Conservation (phyloP, 108 stramenopile genomes). For the Cyclotella sp. region DNA sequence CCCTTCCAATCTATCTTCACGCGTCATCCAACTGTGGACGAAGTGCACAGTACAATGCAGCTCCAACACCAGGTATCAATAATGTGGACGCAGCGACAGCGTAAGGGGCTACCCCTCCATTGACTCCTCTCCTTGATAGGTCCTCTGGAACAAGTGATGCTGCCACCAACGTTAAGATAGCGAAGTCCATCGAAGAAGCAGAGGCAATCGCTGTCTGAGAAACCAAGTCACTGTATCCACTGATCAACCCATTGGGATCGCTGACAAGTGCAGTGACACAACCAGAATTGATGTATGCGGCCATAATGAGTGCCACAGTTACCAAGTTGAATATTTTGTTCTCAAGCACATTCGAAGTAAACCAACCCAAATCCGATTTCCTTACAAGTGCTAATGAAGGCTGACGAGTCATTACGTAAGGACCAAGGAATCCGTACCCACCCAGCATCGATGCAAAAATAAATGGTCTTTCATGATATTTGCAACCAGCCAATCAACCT, state of each 20-base stretch:
- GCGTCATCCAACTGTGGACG: slow-evolving; percentile 53
- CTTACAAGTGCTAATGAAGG: slow-evolving; percentile 30
- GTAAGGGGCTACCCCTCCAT: slow-evolving; percentile 17
- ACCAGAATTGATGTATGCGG: slow-evolving; percentile 38
- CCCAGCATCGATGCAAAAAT: slow-evolving; percentile 43
- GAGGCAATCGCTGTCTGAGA: slow-evolving; percentile 51
- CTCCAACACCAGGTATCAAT: slow-evolving; percentile 62
- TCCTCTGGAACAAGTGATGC: slow-evolving; percentile 68
- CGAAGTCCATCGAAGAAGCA: slow-evolving; percentile 65
- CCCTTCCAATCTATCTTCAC: too few relatives aligned
- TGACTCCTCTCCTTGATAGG: slow-evolving; percentile 44
- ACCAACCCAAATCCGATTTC: slow-evolving; percentile 59
- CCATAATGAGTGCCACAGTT: slow-evolving; percentile 15
- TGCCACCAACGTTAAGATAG: slow-evolving; percentile 50
- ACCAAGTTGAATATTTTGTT: slow-evolving; percentile 62
- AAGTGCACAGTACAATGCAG: slow-evolving; percentile 60
- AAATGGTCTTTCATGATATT: slow-evolving; percentile 48
- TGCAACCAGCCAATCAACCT: not conserved
- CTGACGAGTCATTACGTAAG: slow-evolving; percentile 60
- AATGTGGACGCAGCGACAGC: slow-evolving; percentile 57
- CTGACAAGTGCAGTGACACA: slow-evolving; percentile 22
- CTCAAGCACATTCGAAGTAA: slow-evolving; percentile 69
- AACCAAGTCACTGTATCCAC: slow-evolving; percentile 42
- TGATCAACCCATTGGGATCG: slow-evolving; percentile 33
- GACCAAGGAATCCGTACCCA: slow-evolving; percentile 63